Base-by-base conservation (phyloP, 495 filamentous ascomycete genomes). In the Gamarada debralockiae region DNA sequence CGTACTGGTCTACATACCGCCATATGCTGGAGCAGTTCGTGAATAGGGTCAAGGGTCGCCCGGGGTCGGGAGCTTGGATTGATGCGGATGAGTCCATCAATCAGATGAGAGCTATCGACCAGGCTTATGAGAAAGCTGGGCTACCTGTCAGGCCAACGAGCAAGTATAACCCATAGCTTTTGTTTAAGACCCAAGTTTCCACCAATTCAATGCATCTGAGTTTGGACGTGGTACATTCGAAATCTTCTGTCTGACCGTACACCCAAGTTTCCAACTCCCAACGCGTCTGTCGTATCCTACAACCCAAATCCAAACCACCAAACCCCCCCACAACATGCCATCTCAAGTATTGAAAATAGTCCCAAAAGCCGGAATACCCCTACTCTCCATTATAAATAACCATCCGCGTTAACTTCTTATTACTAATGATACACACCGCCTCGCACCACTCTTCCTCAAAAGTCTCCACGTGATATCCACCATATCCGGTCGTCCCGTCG, bases 301-400 rank as follows among this genome's bases (percentile, higher is more conserved):
- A n/a, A n/a, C n/a, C n/a, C n/a, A n/a, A n/a, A n/a, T n/a, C n/a
- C n/a, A n/a, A n/a, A n/a, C n/a, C n/a, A n/a, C n/a, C n/a, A n/a
- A n/a, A n/a, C n/a, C n/a, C n/a, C n/a, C n/a, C n/a, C n/a, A n/a
- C n/a, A n/a, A n/a, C n/a, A n/a, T n/a, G n/a, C 39, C 39, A 34
- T 42, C 39, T 59, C 34, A 92, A 40, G 84, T 88, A 70, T 90
- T 87, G 64, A 85, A 90, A 61, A 90, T 85, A 3, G 87, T 81
- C 29, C 85, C 87, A 73, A 80, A 90, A n/a, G 85, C 86, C 29
- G 83, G 78, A 41, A 88, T 68, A 6, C 85, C 84, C 53, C 79
- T 72, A 31, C 70, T 73, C 66, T 90, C 85, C 51, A 89, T 66
- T 31, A 70, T 81, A 86, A 15, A 89, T 81, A 25, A 86, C 69